Base-by-base conservation (phyloP, 768 basidiomycete genomes). In the Tephrocybe sp. region DNA sequence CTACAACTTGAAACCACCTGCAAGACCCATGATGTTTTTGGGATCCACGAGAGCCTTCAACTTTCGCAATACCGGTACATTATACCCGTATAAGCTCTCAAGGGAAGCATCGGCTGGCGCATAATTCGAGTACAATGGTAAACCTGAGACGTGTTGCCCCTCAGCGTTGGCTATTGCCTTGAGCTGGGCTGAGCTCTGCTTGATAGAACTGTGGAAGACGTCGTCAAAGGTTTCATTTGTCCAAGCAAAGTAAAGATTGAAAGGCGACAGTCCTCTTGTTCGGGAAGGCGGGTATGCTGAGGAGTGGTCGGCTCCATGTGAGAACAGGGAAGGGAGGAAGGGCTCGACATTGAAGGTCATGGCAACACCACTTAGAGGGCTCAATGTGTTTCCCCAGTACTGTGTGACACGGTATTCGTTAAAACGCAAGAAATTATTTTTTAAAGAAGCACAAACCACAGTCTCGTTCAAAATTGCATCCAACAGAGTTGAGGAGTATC, bases 1-100 rank as follows among this genome's bases (percentile, higher is more conserved):
- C 37, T 56, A 74, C 36, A 81, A 66, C 65, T 84, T 85, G 65
- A 76, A 85, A 7, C 85, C 85, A 4, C 84, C 85, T n/a, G 84
- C 73, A 14, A 85, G 74, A 14, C 73, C 76, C 84, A 88, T 87
- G 34, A 86, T 73, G 58, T 80, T 73, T 12, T 67, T 43, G 0
- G 84, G 85, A 63, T 88, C 85, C 45, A 80, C 70, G 24, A 37
- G 46, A 51, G 55, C 58, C 59, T 78, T 80, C 12, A 85, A 62
- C 11, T 45, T 53, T 46, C 60, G 53, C 55, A 86, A 57, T 43
- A 43, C 62, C 14, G 60, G 59, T 1, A 86, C 39, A 51, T 84
- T 79, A 2, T 38, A 53, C 2, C 80, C 83, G 53, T 80, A 85
- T 26, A 88, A 69, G 10, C 62, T 51, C 48, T 73, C 63, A 17